phyloP scores from a whole-genome alignment of 2,329 filamentous ascomycete genomes.

The Fusarium multiceps region DNA sequence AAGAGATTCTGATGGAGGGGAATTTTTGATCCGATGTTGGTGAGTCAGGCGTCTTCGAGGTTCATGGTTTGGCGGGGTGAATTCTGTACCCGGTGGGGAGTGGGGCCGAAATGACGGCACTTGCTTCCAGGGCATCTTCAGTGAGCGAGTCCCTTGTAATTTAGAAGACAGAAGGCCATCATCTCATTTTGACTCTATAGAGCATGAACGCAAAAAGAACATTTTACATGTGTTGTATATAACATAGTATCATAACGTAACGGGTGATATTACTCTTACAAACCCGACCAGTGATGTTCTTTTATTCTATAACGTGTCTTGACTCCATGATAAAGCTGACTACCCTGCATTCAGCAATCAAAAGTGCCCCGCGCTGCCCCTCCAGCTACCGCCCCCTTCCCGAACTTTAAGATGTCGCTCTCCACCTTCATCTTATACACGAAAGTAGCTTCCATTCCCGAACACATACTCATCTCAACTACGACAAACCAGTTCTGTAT shows the following conservation, averaged over 20 bases:
- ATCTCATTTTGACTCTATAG: neutral
- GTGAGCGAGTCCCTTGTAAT: neutral
- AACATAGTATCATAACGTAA: no score
- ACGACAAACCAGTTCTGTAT: neutral
- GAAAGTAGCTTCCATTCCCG: neutral
- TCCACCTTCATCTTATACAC: conserved; percentile 7
- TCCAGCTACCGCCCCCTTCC: conserved; percentile 28
- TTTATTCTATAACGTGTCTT: conserved; percentile 27
- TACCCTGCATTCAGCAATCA: conserved; percentile 30
- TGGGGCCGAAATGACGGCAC: conserved; percentile 36
- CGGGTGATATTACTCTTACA: neutral
- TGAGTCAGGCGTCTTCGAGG: conserved; percentile 34
- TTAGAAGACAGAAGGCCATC: neutral
- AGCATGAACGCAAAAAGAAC: no score
- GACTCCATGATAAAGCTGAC: neutral
- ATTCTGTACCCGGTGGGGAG: conserved; percentile 17
- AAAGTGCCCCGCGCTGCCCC: conserved; percentile 37
- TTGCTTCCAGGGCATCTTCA: conserved; percentile 3
- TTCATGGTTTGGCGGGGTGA: conserved; percentile 41
- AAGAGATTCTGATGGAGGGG: conserved; percentile 35
- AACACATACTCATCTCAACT: neutral
- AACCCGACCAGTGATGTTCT: conserved; percentile 26
- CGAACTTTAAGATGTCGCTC: conserved; percentile 18
- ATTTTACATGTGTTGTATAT: neutral
- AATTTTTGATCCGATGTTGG: conserved; percentile 36